Conservation (phyloP, 495 filamentous ascomycete genomes). For the Chlorociboria aeruginascens region DNA sequence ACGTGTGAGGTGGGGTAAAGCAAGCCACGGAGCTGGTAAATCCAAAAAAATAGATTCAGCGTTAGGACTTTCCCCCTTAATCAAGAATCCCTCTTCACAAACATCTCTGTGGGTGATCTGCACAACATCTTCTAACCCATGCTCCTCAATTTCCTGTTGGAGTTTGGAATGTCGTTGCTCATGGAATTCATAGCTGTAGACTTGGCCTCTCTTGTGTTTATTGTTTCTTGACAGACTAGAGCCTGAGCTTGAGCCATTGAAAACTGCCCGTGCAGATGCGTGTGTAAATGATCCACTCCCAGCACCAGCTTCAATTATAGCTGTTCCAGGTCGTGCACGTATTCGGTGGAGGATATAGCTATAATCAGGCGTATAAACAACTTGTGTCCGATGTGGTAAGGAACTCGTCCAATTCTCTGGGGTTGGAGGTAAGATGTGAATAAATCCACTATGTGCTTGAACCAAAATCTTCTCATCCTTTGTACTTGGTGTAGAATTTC, state of each 20-base stretch:
- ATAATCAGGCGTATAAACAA: slow-evolving; percentile 96
- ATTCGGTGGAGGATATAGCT: slow-evolving; percentile 88
- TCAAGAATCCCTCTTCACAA: slow-evolving; percentile 72
- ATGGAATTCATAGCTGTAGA: slow-evolving; percentile 93
- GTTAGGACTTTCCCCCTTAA: slow-evolving; percentile 42
- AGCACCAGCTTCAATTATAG: slow-evolving; percentile 84
- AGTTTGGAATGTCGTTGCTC: slow-evolving; percentile 61
- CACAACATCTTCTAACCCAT: slow-evolving; percentile 62
- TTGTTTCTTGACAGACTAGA: slow-evolving; percentile 3
- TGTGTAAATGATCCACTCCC: slow-evolving; percentile 95
- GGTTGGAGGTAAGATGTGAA: slow-evolving; percentile 82
- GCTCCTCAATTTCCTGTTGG: slow-evolving; percentile 57
- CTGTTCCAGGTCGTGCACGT: slow-evolving; percentile 65
- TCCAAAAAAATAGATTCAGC: slow-evolving; percentile 85
- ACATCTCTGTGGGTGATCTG: slow-evolving; percentile 86
- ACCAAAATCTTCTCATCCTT: slow-evolving; percentile 26
- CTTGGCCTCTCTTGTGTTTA: slow-evolving; percentile 47
- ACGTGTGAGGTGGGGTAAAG: slow-evolving; percentile 72
- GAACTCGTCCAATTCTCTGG: slow-evolving; percentile 87
- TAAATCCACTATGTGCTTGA: slow-evolving; percentile 68
- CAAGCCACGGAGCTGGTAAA: slow-evolving; percentile 85
- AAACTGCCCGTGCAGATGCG: slow-evolving; percentile 75
- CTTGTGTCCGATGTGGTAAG: slow-evolving; percentile 88
- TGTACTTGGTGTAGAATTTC: slow-evolving; percentile 3
- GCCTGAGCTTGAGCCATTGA: slow-evolving; percentile 44